These are phyloP conservation scores for Phytopythium kandeliae DNA, from an alignment of 352 stramenopile genomes.

Conservation along the genomic window DNA sequence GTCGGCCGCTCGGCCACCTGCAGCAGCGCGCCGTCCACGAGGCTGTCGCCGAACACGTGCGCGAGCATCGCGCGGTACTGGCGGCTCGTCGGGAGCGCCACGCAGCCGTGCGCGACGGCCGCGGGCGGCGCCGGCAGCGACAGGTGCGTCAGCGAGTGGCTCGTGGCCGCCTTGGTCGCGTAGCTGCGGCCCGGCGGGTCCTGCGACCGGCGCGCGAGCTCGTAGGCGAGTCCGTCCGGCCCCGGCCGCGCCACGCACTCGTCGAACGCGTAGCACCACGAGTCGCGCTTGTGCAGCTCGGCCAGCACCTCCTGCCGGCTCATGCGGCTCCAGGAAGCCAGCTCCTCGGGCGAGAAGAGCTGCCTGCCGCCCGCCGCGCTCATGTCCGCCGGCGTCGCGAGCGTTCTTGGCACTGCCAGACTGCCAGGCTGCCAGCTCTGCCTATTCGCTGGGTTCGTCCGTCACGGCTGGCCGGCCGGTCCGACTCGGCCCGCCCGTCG, in stretches of 20 bases:
- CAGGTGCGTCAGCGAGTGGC: constrained; percentile 28
- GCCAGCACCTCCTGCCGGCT: constrained; percentile 23
- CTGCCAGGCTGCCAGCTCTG: too few relatives aligned
- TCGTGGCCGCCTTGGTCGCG: constrained; percentile 13
- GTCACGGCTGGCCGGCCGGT: too few relatives aligned
- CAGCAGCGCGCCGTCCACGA: constrained; percentile 32
- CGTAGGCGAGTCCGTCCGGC: constrained; percentile 15
- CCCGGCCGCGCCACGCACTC: constrained; percentile 14
- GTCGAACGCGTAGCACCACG: constrained; percentile 38
- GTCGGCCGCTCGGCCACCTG: constrained; percentile 7
- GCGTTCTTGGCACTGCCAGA: too few relatives aligned
- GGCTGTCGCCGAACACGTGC: constrained; percentile 39
- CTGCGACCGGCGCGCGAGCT: constrained; percentile 24
- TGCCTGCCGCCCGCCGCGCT: not conserved
- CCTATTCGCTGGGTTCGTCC: too few relatives aligned
- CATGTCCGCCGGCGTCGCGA: too few relatives aligned
- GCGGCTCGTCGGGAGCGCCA: constrained; percentile 22
- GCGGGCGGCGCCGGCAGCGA: constrained; percentile 26
- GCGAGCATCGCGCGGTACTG: constrained; percentile 24
- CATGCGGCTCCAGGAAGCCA: constrained; percentile 23
- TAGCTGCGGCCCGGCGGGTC: constrained; percentile 19
- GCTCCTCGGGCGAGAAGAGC: constrained; percentile 10
- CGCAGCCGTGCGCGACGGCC: constrained; percentile 27
- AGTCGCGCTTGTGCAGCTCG: constrained; percentile 23
- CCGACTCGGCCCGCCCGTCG: too few relatives aligned